Evolutionary conservation across 805 yeast species (phyloP), one percentile per base, ranked within the genome.

Genomic region (Yarrowia divulgata): DNA sequence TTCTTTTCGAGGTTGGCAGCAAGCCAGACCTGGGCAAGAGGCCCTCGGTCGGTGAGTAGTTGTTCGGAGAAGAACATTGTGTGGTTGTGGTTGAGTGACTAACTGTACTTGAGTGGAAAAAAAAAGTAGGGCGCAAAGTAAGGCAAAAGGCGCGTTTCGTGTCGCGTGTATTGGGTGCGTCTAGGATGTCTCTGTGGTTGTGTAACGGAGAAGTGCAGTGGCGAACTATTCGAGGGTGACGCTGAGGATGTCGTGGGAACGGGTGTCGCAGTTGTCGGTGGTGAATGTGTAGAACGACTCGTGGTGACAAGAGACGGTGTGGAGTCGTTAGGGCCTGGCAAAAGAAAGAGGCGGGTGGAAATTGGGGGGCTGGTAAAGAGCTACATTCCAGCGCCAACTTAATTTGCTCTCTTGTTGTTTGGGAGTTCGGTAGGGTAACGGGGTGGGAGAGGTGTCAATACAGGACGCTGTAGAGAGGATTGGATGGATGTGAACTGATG

Each of bases 1-100:
- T 88, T 89, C 74, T 87, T 86, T 73, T 93, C 97, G 79, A 93
- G 84, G 76, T 91, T 93, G 23, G 97, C 94, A 10, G 97, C 97
- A 58, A 93, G 82, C 97, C 97, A 93, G 9, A 92, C 93, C 72
- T 89, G 90, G 2, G 96, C 97, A 71, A 93, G 81, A 0, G 97
- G 97, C 2, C 97, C 96, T 75, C 88, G 88, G 71, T 86, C 88
- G 1, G 90, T 82, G 23, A 88, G 81, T 40, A 87, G 77, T 63
- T 81, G 81, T 67, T 85, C 87, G 1, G 87, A 81, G 71, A 80
- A 83, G 72, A 83, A 81, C 88, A 85, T 85, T 45, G 49, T 45
- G 49, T n/a, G 42, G 3, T 13, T 35, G 43, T 37, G 43, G 63
- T 10, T 12, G 58, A 7, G 46, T 18, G 45, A 23, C 29, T 23